Conservation (phyloP, 225 moss, liverwort and hornwort genomes). For the Polytrichum commune region DNA sequence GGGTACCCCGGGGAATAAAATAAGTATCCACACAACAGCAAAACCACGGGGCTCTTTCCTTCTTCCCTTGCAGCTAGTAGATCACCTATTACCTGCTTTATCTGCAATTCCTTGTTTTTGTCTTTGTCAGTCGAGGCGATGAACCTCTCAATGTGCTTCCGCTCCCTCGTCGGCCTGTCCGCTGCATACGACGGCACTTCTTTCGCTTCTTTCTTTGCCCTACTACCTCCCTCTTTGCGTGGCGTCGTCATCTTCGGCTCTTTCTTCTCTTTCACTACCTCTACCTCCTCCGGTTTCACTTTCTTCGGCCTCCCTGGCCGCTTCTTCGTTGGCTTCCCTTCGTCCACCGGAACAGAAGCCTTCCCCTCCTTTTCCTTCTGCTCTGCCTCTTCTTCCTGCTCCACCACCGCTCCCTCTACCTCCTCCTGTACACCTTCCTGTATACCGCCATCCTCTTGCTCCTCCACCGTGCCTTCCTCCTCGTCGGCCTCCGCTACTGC, state of each 20-base stretch:
- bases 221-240: constrained; percentile 16
- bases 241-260: constrained; percentile 25
- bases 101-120: constrained; percentile 61
- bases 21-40: too few relatives aligned
- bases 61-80: too few relatives aligned
- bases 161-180: constrained; percentile 73
- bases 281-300: neutral
- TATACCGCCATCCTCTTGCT: constrained; percentile 2
- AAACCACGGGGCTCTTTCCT: too few relatives aligned
- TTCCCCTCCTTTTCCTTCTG: constrained; percentile 9
- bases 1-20: too few relatives aligned
- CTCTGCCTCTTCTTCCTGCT: constrained; percentile 3
- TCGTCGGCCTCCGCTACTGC: neutral
- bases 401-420: constrained; percentile 5
- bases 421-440: constrained; percentile 11
- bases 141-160: constrained; percentile 88
- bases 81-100: constrained; percentile 58
- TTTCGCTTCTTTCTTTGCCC: constrained; percentile 34
- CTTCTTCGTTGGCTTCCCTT: constrained; percentile 17
- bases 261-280: constrained; percentile 17
- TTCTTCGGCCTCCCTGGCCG: constrained; percentile 13
- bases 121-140: constrained; percentile 70
- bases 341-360: neutral
- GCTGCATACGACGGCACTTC: constrained; percentile 46
- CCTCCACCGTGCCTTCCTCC: constrained; percentile 4